Evolutionary conservation across 1,284 basidiomycete species (phyloP).

Genomic region (Ganoderma sinense): DNA sequence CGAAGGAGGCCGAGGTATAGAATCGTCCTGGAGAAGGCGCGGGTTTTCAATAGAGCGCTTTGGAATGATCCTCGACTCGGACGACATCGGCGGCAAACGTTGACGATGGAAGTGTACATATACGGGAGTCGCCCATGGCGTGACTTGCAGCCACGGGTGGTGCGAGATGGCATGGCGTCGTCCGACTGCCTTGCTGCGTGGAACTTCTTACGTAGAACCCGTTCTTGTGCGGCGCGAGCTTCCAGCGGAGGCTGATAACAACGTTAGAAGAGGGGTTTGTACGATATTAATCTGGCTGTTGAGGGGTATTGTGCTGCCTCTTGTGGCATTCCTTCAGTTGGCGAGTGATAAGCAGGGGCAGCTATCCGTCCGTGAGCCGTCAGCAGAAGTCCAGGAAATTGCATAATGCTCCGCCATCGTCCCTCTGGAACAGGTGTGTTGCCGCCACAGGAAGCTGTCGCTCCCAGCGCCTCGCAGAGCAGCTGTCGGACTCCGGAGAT

Average conservation of each 20-base stretch:
- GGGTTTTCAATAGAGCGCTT: background rate
- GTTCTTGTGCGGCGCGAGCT: background rate
- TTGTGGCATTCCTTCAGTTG: background rate
- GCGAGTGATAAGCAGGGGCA: background rate
- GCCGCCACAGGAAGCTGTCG: background rate
- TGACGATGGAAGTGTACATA: background rate
- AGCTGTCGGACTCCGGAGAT: background rate
- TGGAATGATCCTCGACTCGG: background rate
- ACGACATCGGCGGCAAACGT: background rate
- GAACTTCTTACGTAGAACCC: background rate
- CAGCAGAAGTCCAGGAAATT: background rate
- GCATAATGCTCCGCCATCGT: background rate
- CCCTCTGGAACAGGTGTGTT: background rate
- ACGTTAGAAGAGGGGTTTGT: background rate
- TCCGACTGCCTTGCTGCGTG: too few relatives aligned
- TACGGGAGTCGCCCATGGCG: background rate
- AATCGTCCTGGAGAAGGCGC: background rate
- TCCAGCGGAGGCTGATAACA: background rate
- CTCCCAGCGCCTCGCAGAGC: background rate
- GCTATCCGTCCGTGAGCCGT: background rate
- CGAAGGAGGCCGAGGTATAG: background rate
- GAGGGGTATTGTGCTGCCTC: background rate
- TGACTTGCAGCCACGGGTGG: background rate
- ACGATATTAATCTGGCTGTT: background rate
- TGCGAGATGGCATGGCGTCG: background rate